A percentile compares a stretch with the other conserved stretches of the same genome.
These are phyloP conservation scores for Oryza glaberrima DNA, from an alignment of 176 grass and related monocot species.

Conservation along the genomic window DNA sequence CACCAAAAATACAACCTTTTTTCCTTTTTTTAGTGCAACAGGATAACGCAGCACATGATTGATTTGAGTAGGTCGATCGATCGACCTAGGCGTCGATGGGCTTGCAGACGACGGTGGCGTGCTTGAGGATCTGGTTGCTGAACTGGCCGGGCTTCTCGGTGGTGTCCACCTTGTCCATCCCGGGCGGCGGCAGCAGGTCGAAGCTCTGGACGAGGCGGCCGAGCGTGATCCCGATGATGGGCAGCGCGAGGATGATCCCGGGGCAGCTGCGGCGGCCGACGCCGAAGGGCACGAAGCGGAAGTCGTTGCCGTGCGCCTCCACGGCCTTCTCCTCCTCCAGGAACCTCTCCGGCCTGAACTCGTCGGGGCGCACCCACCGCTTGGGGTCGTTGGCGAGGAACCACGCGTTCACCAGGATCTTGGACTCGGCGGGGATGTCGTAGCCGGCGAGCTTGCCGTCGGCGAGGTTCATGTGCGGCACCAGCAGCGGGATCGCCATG, in stretches of 20 bases:
- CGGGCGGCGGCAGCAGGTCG: slow-evolving; percentile 72
- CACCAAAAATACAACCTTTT: background rate
- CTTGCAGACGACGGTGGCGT: slow-evolving; percentile 90
- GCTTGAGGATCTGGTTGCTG: slow-evolving; percentile 94
- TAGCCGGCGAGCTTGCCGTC: slow-evolving; percentile 81
- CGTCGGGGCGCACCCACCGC: slow-evolving; percentile 79
- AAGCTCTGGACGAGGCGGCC: slow-evolving; percentile 86
- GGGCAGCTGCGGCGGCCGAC: slow-evolving; percentile 96
- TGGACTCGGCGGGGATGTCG: slow-evolving; percentile 96
- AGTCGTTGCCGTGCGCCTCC: slow-evolving; percentile 90
- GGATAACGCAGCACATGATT: background rate
- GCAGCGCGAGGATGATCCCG: slow-evolving; percentile 88
- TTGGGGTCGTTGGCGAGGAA: slow-evolving; percentile 92
- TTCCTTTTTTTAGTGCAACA: background rate
- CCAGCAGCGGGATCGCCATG: slow-evolving; percentile 98
- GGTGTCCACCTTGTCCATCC: slow-evolving; percentile 64
- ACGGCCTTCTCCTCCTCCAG: slow-evolving; percentile 85
- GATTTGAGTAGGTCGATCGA: no score
- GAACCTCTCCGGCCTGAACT: slow-evolving; percentile 88
- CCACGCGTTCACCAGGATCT: slow-evolving; percentile 98
- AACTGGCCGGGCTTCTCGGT: slow-evolving; percentile 95
- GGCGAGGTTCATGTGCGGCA: slow-evolving; percentile 99
- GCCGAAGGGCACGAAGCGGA: slow-evolving; percentile 89
- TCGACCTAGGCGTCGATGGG: slow-evolving; percentile 41
- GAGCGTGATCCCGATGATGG: slow-evolving; percentile 89